These are phyloP conservation scores for Earliella scabrosa DNA, from an alignment of 1,284 basidiomycete genomes.

Conservation along the genomic window DNA sequence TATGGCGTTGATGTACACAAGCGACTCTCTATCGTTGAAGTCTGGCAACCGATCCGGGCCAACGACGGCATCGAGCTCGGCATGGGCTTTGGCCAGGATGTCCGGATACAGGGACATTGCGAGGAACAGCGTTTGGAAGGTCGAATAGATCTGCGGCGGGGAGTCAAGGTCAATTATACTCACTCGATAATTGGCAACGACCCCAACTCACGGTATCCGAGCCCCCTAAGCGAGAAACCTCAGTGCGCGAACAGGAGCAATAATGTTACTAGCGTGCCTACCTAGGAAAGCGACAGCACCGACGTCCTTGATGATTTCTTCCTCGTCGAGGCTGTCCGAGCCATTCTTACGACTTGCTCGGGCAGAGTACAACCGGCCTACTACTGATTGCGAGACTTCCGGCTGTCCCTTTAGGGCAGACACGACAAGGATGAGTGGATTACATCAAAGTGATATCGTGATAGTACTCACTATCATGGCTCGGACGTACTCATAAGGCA, in stretches of 20 bases:
- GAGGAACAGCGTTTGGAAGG: conserved; percentile 34
- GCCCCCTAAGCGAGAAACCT: conserved; percentile 3
- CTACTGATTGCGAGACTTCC: not conserved
- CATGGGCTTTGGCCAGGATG: conserved; percentile 31
- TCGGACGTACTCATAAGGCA: conserved; percentile 2
- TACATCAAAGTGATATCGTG: too few species aligned
- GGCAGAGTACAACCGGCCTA: not conserved
- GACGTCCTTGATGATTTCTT: conserved; percentile 11
- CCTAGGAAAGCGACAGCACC: conserved; percentile 4
- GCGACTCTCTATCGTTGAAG: conserved; percentile 15
- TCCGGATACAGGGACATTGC: conserved; percentile 40
- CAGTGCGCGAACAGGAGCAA: not conserved
- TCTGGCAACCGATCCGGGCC: conserved; percentile 27
- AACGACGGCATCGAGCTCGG: conserved; percentile 33
- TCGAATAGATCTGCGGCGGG: conserved; percentile 21
- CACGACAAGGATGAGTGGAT: not conserved
- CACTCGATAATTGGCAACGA: too few species aligned
- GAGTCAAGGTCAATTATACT: not conserved
- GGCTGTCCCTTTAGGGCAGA: not conserved
- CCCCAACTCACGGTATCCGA: conserved; percentile 13
- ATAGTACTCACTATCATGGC: not conserved
- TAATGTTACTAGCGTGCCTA: not conserved
- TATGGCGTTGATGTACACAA: conserved; percentile 26
- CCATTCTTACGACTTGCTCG: not conserved
- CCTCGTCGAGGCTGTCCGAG: not conserved